Evolutionary conservation across 352 stramenopile species (phyloP).

Genomic region (Phytophthora kernoviae): DNA sequence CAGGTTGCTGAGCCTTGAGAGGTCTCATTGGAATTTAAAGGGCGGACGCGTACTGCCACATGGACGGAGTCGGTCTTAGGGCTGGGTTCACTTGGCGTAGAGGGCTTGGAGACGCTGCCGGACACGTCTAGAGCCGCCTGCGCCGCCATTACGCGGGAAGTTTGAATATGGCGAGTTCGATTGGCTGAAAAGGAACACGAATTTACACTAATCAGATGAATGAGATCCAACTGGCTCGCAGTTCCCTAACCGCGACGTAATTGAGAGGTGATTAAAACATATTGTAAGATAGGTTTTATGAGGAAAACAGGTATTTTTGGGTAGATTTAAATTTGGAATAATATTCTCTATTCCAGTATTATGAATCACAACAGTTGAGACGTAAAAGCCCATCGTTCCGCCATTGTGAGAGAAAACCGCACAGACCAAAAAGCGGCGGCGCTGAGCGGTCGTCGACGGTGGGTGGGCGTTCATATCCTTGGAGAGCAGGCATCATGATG

Average conservation of each 20-base stretch:
- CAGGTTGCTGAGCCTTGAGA: conserved; percentile 32
- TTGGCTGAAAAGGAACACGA: conserved; percentile 14
- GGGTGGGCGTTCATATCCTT: conserved; percentile 16
- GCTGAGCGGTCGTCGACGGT: conserved; percentile 25
- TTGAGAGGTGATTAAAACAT: conserved; percentile 1
- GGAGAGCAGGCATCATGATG: conserved; percentile 52
- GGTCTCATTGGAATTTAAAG: conserved; percentile 33
- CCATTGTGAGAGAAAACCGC: conserved; percentile 24
- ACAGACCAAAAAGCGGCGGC: conserved; percentile 29
- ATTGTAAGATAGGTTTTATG: neutral
- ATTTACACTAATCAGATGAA: conserved; percentile 26
- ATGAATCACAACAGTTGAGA: neutral
- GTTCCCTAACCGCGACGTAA: conserved; percentile 21
- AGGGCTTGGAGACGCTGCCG: neutral
- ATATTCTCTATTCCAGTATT: neutral
- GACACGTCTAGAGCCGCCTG: neutral
- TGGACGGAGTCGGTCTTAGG: conserved; percentile 17
- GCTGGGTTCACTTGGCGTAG: neutral
- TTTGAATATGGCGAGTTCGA: conserved; percentile 10
- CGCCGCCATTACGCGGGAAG: neutral
- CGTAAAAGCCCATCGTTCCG: neutral
- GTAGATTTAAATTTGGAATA: too few species aligned
- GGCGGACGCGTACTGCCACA: conserved; percentile 44
- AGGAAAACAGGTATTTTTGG: too few species aligned
- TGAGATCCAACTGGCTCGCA: conserved; percentile 44